phyloP scores from a whole-genome alignment of 192 early-diverging fungal genomes.

The Chytriomyces confervae region DNA sequence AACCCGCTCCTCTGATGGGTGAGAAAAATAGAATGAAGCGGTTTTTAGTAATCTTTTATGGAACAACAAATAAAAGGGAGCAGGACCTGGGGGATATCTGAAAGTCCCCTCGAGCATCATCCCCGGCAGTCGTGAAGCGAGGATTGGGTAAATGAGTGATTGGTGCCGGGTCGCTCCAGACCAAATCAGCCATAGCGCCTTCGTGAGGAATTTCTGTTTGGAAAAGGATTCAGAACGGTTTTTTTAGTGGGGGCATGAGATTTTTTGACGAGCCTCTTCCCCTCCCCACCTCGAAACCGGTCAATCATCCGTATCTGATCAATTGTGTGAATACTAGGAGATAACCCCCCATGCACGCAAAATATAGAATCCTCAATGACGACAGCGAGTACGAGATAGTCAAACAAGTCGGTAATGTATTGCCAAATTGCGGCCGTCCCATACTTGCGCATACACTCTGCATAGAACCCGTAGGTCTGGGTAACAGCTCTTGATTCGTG shows the following conservation, averaged over 20 bases:
- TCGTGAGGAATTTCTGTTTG: constrained; percentile 89
- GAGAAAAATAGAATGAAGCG: too few relatives aligned
- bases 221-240: background rate
- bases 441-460: constrained; percentile 90
- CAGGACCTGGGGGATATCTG: constrained; percentile 67
- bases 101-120: constrained; percentile 73
- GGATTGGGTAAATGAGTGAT: constrained; percentile 27
- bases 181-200: constrained; percentile 93
- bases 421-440: constrained; percentile 84
- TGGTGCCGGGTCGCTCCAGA: constrained; percentile 82
- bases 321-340: constrained; percentile 81
- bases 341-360: constrained; percentile 92
- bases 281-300: constrained; percentile 74
- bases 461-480: constrained; percentile 84
- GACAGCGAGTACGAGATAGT: constrained; percentile 86
- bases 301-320: constrained; percentile 89
- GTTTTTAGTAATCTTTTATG: too few relatives aligned
- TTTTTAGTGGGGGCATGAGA: background rate
- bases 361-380: constrained; percentile 90
- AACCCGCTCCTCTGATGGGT: constrained; percentile 74
- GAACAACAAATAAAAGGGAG: background rate
- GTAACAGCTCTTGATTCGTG: constrained; percentile 95
- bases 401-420: constrained; percentile 94
- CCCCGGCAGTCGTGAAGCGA: constrained; percentile 35
- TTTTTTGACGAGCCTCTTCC: background rate